Base-by-base conservation (phyloP, 345 rosid genomes). In the Cardiospermum halicacabum region DNA sequence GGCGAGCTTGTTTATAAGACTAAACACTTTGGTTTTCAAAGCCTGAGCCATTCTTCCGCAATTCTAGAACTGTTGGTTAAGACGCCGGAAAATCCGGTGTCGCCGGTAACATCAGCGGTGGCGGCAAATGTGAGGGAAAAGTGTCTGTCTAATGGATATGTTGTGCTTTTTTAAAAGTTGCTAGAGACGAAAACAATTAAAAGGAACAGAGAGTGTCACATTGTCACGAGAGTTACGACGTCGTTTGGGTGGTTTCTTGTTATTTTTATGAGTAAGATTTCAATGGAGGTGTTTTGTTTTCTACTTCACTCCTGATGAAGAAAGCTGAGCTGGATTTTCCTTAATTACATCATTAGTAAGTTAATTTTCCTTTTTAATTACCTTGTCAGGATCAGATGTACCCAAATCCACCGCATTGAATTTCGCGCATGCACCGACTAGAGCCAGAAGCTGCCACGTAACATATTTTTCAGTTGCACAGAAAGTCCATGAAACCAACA, bases 1-100 rank as follows among this genome's bases (percentile, higher is more conserved):
- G 5, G 92, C 81, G 31, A 93, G 92, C 82, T 93, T 93, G 3
- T 81, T 76, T 47, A 88, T 73, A 50, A 88, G 72, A 15, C 73
- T 70, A 19, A 81, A 77, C 49, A 90, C 75, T 50, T 78, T 84
- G 15, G 78, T 86, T 67, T 80, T 90, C 25, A 84, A 40, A 62
- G 70, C 74, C 11, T 82, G 89, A 37, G 86, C 79, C 92, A 86
- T 86, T 67, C 21, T 21, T 39, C 24, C 25, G 24, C 15, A 11
- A 70, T 21, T n/a, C 27, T 16, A 56, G 0, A n/a, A 31, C 22
- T 6, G 80, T 81, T 21, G 78, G 69, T 9, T 66, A 63, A 45
- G 70, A 53, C 68, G 74, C 70, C 3, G 75, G 73, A 13, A 64
- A 64, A 15, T 69, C 75, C 12, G 72, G 66, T 3, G 65, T 32